Percentiles rank a stretch among this genome's conserved stretches.
These are phyloP conservation scores for Lachnellula occidentalis DNA, from an alignment of 2,329 filamentous ascomycete species.

Conservation along the genomic window DNA sequence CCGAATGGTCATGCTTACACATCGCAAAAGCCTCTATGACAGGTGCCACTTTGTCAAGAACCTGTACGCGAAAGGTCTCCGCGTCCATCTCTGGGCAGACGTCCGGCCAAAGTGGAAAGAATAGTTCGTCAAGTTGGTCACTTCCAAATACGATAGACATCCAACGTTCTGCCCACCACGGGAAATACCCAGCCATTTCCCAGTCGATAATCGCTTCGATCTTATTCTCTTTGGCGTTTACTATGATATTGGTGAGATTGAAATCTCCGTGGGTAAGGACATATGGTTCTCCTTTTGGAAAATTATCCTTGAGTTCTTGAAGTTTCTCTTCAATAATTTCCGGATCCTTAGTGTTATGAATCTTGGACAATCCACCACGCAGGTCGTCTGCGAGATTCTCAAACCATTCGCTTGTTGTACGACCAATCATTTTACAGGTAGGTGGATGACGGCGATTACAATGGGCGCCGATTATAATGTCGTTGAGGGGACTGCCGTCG, in stretches of 20 bases:
- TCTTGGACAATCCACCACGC: constrained; percentile 6
- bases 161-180: constrained; percentile 33
- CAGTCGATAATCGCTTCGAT: constrained; percentile 36
- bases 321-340: constrained; percentile 11
- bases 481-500: constrained; percentile 6
- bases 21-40: not conserved
- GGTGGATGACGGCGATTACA: constrained; percentile 2
- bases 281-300: constrained; percentile 21
- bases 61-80: not conserved
- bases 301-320: constrained; percentile 2
- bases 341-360: constrained; percentile 9
- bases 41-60: not conserved
- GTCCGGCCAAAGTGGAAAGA: constrained; percentile 2
- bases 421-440: constrained; percentile 11
- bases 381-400: constrained; percentile 12
- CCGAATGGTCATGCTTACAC: not conserved
- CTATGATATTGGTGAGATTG: constrained; percentile 35
- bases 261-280: constrained; percentile 37
- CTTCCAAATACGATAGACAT: not conserved
- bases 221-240: constrained; percentile 31
- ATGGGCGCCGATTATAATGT: constrained; percentile 7
- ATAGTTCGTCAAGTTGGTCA: constrained; percentile 1
- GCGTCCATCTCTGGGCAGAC: constrained; percentile 1
- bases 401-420: constrained; percentile 13
- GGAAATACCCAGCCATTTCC: constrained; percentile 32